A percentile compares a stretch with the other conserved stretches of the same genome.
These are phyloP conservation scores for Ilyonectria mors-panacis DNA, from an alignment of 2,329 filamentous ascomycete genomes.

Conservation along the genomic window DNA sequence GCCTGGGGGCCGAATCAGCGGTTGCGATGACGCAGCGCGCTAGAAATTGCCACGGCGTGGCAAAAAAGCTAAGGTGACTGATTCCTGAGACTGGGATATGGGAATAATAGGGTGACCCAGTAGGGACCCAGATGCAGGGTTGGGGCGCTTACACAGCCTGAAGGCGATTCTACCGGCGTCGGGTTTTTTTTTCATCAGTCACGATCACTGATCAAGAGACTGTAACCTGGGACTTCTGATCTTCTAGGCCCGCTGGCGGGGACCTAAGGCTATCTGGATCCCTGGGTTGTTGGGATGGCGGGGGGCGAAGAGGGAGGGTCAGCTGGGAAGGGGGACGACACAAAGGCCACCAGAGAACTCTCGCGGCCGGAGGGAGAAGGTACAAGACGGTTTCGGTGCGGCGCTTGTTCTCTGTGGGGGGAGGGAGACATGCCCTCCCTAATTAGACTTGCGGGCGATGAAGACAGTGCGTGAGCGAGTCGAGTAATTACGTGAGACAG, in stretches of 20 bases:
- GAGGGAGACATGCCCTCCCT: neutral
- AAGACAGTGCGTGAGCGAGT: neutral
- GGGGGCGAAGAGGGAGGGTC: slow-evolving; percentile 11
- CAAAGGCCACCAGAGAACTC: neutral
- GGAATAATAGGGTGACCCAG: slow-evolving; percentile 25
- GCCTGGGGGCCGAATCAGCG: slow-evolving; percentile 22
- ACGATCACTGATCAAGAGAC: slow-evolving; percentile 15
- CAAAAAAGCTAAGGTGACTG: slow-evolving; percentile 1
- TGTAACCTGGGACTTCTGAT: neutral
- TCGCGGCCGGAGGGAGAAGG: neutral
- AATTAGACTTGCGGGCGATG: neutral
- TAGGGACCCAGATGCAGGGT: slow-evolving; percentile 8
- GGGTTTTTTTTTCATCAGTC: slow-evolving; percentile 14
- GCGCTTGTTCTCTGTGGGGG: neutral
- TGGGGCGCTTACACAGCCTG: neutral
- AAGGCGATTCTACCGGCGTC: slow-evolving; percentile 11
- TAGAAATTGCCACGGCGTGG: slow-evolving; percentile 34
- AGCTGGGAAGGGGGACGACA: slow-evolving; percentile 5
- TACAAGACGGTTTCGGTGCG: neutral
- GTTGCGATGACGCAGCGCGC: slow-evolving; percentile 32
- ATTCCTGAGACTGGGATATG: slow-evolving; percentile 23
- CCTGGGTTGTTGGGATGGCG: slow-evolving; percentile 13
- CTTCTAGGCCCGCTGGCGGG: slow-evolving; percentile 13
- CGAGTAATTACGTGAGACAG: neutral
- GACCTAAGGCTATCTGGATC: slow-evolving; percentile 8